phyloP scores from a whole-genome alignment of 352 stramenopile genomes.

The Phytophthora hybrid region DNA sequence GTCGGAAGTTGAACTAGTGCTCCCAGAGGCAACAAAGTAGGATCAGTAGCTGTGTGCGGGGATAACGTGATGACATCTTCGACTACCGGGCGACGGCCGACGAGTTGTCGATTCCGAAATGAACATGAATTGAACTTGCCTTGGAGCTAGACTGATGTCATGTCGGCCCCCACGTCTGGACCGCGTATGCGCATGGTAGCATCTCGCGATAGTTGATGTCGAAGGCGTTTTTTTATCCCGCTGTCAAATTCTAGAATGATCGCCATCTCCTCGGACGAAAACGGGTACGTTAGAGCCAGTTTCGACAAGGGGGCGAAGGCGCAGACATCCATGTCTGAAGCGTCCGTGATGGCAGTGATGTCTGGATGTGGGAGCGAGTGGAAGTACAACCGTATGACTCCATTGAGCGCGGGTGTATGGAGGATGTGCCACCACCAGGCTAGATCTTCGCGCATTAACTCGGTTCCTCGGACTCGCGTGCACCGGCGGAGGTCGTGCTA shows the following conservation, averaged over 20 bases:
- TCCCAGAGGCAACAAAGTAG: constrained; percentile 7
- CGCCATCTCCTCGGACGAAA: too few relatives aligned
- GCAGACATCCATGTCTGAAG: too few relatives aligned
- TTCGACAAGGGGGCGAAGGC: too few relatives aligned
- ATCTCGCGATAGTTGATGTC: constrained; percentile 17
- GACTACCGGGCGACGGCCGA: constrained; percentile 15
- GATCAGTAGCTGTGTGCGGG: constrained; percentile 7
- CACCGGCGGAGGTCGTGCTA: constrained; percentile 1
- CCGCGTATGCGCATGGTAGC: neutral
- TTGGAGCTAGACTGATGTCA: neutral
- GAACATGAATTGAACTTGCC: constrained; percentile 7
- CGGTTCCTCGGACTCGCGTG: neutral
- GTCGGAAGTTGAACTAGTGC: neutral
- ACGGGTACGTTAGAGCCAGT: too few relatives aligned
- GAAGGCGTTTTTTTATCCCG: neutral
- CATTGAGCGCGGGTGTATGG: too few relatives aligned
- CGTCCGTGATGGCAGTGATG: too few relatives aligned
- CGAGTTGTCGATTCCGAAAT: constrained; percentile 30
- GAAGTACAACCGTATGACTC: too few relatives aligned
- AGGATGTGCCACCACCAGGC: neutral
- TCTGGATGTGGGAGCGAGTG: too few relatives aligned
- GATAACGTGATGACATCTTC: constrained; percentile 5
- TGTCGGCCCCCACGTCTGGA: neutral
- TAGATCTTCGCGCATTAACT: constrained; percentile 1
- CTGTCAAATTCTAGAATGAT: too few relatives aligned